Percentiles rank a stretch among this genome's conserved stretches.
phyloP scores from a whole-genome alignment of 257 asterid species.

The Petrea volubilis region DNA sequence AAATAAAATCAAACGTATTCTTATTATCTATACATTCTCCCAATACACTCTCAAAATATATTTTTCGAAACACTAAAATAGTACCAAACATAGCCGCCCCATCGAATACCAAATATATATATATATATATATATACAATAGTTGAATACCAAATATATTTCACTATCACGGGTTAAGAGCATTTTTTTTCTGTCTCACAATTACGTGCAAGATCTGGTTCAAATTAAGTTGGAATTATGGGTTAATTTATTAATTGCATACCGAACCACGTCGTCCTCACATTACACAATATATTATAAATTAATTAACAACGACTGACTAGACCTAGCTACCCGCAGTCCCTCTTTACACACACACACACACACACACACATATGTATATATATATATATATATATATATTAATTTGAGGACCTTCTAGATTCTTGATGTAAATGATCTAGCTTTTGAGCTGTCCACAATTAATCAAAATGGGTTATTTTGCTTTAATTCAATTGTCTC shows the following conservation, averaged over 20 bases:
- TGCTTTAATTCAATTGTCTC: background rate
- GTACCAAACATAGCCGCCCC: too few species aligned
- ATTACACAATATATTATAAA: background rate
- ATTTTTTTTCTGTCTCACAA: background rate
- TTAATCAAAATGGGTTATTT: background rate
- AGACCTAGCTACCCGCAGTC: background rate
- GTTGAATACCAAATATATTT: too few species aligned
- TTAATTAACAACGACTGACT: background rate
- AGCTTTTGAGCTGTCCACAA: background rate
- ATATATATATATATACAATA: too few species aligned
- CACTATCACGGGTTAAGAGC: background rate
- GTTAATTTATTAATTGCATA: background rate
- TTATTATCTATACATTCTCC: too few species aligned
- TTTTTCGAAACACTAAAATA: too few species aligned
- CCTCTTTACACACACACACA: too few species aligned
- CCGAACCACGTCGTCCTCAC: background rate
- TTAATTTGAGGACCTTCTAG: background rate
- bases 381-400: too few species aligned
- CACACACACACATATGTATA: too few species aligned
- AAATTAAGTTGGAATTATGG: background rate
- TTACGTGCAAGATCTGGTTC: background rate
- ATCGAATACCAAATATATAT: too few species aligned
- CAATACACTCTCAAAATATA: too few species aligned
- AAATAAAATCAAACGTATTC: too few species aligned
- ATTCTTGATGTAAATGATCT: background rate